Conservation (phyloP, 805 yeast species). For the Hanseniaspora mollemarum region DNA sequence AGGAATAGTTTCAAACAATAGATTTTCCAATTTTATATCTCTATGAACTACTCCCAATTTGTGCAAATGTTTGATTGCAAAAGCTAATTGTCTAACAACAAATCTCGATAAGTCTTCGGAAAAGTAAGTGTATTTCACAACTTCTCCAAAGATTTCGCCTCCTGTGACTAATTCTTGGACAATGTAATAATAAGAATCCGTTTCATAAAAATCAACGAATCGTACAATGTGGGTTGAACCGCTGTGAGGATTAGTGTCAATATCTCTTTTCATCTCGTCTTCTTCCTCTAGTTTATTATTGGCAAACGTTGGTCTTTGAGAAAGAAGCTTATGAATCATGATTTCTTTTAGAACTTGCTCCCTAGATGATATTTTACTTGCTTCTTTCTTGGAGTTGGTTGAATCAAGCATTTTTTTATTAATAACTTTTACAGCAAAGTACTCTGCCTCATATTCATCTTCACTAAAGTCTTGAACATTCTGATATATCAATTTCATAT, state of each 20-base stretch:
- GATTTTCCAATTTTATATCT: slow-evolving; percentile 72
- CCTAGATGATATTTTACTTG: slow-evolving; percentile 24
- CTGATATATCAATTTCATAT: slow-evolving; percentile 16
- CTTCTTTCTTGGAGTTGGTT: slow-evolving; percentile 24
- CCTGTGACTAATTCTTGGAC: slow-evolving; percentile 65
- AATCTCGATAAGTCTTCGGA: slow-evolving; percentile 55
- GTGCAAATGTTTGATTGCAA: slow-evolving; percentile 59
- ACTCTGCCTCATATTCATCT: slow-evolving; percentile 18
- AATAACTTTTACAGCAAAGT: slow-evolving; percentile 47
- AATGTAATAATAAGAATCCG: slow-evolving; percentile 49
- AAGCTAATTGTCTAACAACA: slow-evolving; percentile 50
- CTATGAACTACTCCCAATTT: slow-evolving; percentile 71
- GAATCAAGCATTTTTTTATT: slow-evolving; percentile 62
- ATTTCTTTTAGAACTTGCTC: slow-evolving; percentile 72
- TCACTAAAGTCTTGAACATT: slow-evolving; percentile 15
- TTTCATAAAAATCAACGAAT: slow-evolving; percentile 56
- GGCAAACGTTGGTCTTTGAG: slow-evolving; percentile 29
- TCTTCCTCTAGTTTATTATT: neutral
- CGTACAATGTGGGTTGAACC: slow-evolving; percentile 43
- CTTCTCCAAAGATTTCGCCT: slow-evolving; percentile 63
- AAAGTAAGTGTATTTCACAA: slow-evolving; percentile 55
- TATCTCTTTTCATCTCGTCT: slow-evolving; percentile 7
- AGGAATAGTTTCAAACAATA: slow-evolving; percentile 42
- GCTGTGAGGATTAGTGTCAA: slow-evolving; percentile 15
- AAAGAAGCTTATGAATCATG: slow-evolving; percentile 50